Evolutionary conservation across 805 yeast species (phyloP).

Genomic region (Sungouiella thailandica): DNA sequence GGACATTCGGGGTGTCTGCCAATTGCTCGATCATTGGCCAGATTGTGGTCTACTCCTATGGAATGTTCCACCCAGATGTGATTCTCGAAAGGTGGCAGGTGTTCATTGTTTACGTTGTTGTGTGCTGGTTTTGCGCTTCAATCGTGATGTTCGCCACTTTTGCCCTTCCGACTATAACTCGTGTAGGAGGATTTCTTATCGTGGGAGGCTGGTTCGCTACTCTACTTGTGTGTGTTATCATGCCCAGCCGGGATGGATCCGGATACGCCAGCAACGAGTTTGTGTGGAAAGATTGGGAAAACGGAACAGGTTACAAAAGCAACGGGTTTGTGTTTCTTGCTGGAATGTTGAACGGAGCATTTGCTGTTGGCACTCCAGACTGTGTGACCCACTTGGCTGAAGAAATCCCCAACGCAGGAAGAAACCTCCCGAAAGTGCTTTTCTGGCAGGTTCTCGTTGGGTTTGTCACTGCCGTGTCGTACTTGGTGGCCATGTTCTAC

Average conservation of each 20-base stretch:
- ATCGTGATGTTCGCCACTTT: background rate
- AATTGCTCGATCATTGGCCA: background rate
- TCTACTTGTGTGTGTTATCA: background rate
- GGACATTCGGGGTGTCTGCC: background rate
- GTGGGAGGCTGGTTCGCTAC: background rate
- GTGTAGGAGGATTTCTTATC: background rate
- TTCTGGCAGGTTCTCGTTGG: background rate
- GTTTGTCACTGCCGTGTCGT: background rate
- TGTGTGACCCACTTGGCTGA: background rate
- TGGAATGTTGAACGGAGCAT: background rate
- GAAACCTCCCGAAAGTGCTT: background rate
- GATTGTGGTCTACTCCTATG: background rate
- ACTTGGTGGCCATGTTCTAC: background rate
- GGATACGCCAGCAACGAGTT: background rate
- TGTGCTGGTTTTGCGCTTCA: background rate
- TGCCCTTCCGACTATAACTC: background rate
- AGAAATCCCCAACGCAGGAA: background rate
- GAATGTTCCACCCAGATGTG: background rate
- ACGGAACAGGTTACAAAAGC: background rate
- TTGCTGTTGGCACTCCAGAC: background rate
- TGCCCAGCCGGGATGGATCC: background rate
- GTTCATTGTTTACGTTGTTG: background rate
- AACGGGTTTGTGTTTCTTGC: background rate
- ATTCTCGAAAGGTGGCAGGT: background rate
- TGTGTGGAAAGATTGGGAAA: background rate